Conservation (phyloP, 768 basidiomycete species). For the Auriscalpium orientale region DNA sequence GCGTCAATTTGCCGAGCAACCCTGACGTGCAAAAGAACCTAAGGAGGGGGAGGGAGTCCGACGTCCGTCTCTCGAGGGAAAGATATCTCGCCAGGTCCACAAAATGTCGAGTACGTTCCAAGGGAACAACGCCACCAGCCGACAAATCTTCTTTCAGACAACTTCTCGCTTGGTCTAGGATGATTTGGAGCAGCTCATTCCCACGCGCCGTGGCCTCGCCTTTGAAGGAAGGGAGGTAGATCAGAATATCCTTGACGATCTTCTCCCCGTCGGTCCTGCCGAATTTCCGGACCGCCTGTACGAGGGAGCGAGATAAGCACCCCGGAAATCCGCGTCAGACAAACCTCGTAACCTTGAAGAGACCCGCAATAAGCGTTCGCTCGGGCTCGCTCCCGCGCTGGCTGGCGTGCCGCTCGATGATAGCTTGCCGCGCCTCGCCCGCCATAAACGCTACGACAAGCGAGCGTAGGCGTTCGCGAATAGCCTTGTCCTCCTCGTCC, state of each 20-base stretch:
- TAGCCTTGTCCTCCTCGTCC: constrained; percentile 52
- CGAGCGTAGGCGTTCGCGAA: constrained; percentile 47
- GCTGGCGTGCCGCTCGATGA: constrained; percentile 37
- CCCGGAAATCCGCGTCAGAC: not conserved
- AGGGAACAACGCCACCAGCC: constrained; percentile 19
- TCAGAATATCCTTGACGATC: constrained; percentile 47
- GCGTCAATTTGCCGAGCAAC: constrained; percentile 36
- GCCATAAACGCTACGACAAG: constrained; percentile 56
- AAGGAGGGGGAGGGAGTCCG: constrained; percentile 39
- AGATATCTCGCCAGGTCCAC: constrained; percentile 40
- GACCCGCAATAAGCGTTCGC: constrained; percentile 36
- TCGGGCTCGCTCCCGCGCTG: constrained; percentile 39
- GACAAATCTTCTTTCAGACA: constrained; percentile 26
- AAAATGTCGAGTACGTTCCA: constrained; percentile 34
- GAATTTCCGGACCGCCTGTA: constrained; percentile 45
- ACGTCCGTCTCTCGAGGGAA: constrained; percentile 33
- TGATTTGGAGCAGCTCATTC: constrained; percentile 30
- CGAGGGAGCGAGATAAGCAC: constrained; percentile 5
- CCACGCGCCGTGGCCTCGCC: constrained; percentile 28
- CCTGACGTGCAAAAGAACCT: constrained; percentile 41
- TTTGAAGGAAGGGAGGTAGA: constrained; percentile 39
- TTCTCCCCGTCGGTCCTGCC: constrained; percentile 32
- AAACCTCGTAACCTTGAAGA: constrained; percentile 37
- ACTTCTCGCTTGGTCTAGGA: constrained; percentile 31
- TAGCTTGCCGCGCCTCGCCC: constrained; percentile 39